A percentile compares a stretch with the other conserved stretches of the same genome.
Conservation (phyloP, 192 early-diverging fungal genomes). For the Coemansia sp. region DNA sequence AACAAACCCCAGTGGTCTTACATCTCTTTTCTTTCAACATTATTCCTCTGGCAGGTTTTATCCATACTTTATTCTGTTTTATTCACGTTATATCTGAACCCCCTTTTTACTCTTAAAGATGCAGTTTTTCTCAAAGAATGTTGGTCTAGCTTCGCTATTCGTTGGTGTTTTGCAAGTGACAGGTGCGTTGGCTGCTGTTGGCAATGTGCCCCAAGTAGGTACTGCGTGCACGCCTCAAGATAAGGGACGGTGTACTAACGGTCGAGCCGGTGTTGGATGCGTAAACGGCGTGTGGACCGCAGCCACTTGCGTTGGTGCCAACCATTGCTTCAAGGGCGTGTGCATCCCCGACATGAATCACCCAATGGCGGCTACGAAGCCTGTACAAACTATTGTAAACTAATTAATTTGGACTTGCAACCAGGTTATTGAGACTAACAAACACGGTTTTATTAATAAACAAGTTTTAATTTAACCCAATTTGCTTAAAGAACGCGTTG, state of each 20-base stretch:
- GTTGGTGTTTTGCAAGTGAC: not conserved
- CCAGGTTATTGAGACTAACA: not conserved
- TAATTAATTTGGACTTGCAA: too few species aligned
- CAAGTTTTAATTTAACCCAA: slow-evolving; percentile 1
- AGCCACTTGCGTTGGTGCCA: not conserved
- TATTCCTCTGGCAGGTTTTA: slow-evolving; percentile 1
- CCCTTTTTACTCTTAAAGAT: not conserved
- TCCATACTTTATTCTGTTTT: not conserved
- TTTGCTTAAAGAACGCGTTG: not conserved
- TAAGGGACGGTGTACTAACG: not conserved
- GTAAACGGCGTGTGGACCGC: not conserved
- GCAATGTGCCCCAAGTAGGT: too few species aligned
- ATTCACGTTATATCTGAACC: not conserved
- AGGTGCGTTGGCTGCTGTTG: not conserved
- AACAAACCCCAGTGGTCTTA: too few species aligned
- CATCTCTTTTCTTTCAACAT: not conserved
- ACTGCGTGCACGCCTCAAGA: too few species aligned
- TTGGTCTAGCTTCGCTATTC: not conserved
- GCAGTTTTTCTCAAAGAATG: not conserved
- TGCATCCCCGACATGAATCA: not conserved
- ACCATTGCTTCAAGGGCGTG: slow-evolving; percentile 1
- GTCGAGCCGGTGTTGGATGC: not conserved
- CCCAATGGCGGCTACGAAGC: not conserved
- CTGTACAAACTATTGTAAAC: not conserved
- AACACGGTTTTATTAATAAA: not conserved